Conservation (phyloP, 2,329 filamentous ascomycete genomes). For the Cadophora gregata region DNA sequence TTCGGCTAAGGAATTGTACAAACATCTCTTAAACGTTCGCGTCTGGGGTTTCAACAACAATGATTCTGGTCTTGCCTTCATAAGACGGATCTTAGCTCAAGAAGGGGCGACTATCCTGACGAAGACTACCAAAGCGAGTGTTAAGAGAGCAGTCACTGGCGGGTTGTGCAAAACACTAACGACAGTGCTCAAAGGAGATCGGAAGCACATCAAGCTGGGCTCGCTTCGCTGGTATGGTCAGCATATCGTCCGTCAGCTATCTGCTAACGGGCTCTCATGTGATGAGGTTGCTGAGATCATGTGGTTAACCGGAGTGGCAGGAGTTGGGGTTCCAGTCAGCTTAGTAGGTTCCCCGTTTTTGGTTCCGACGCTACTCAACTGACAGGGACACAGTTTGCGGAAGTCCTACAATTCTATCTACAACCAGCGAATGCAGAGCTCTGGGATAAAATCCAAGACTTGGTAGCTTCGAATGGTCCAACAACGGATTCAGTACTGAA, state of each 20-base stretch:
- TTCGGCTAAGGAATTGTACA: conserved; percentile 38
- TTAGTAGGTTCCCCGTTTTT: conserved; percentile 5
- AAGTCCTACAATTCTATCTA: conserved; percentile 21
- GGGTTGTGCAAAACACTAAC: not conserved
- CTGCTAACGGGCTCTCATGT: conserved; percentile 64
- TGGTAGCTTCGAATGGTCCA: conserved; percentile 47
- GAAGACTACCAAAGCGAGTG: conserved; percentile 65
- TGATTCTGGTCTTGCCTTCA: conserved; percentile 69
- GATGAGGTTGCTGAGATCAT: conserved; percentile 60
- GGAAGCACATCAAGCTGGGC: conserved; percentile 38
- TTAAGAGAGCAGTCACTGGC: not conserved
- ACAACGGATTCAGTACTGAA: conserved; percentile 11
- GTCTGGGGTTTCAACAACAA: conserved; percentile 71
- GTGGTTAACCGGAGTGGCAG: conserved; percentile 15
- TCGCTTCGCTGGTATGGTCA: conserved; percentile 59
- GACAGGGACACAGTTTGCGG: conserved; percentile 13
- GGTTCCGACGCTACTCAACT: not conserved
- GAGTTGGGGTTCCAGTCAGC: conserved; percentile 12
- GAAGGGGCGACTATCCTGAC: conserved; percentile 61
- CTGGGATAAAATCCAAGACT: conserved; percentile 21
- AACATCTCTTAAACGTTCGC: conserved; percentile 61
- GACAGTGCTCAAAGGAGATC: not conserved
- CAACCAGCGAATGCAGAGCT: conserved; percentile 11
- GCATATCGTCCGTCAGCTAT: conserved; percentile 66
- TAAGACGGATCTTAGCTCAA: conserved; percentile 62